phyloP scores from a whole-genome alignment of 2,329 filamentous ascomycete genomes.

The Clathrospora elynae region DNA sequence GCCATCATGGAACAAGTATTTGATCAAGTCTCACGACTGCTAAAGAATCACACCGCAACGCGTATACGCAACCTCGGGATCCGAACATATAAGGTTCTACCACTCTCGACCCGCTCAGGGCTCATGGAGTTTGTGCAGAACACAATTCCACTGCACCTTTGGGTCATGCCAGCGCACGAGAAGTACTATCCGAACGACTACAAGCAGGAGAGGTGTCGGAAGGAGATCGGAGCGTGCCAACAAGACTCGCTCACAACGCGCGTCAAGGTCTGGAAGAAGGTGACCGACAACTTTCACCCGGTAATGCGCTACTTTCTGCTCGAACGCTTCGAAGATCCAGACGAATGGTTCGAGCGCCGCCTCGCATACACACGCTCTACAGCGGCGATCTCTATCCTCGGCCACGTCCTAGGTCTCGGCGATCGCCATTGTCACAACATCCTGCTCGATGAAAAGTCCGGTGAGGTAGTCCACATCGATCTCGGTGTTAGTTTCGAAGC shows the following conservation, averaged over 20 bases:
- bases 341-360: conserved; percentile 91
- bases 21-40: conserved; percentile 86
- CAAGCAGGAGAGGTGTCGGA: conserved; percentile 75
- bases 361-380: conserved; percentile 92
- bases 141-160: conserved; percentile 90
- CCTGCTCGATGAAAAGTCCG: conserved; percentile 83
- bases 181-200: conserved; percentile 84
- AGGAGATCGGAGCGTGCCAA: conserved; percentile 76
- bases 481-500: conserved; percentile 97
- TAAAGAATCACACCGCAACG: conserved; percentile 84
- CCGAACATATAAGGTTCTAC: conserved; percentile 95
- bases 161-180: conserved; percentile 87
- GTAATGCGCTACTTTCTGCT: conserved; percentile 98
- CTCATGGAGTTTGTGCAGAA: conserved; percentile 97
- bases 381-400: conserved; percentile 92
- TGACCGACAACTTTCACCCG: conserved; percentile 82
- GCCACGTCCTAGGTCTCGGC: conserved; percentile 88
- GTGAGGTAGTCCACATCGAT: conserved; percentile 96
- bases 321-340: conserved; percentile 89
- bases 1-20: conserved; percentile 99
- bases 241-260: conserved; percentile 71
- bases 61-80: conserved; percentile 88
- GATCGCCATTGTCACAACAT: conserved; percentile 98
- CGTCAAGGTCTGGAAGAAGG: conserved; percentile 74
- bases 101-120: conserved; percentile 80